Percentiles rank a stretch among this genome's conserved stretches.
phyloP scores from a whole-genome alignment of 208 protist species.

The Borovskyia barvae region DNA sequence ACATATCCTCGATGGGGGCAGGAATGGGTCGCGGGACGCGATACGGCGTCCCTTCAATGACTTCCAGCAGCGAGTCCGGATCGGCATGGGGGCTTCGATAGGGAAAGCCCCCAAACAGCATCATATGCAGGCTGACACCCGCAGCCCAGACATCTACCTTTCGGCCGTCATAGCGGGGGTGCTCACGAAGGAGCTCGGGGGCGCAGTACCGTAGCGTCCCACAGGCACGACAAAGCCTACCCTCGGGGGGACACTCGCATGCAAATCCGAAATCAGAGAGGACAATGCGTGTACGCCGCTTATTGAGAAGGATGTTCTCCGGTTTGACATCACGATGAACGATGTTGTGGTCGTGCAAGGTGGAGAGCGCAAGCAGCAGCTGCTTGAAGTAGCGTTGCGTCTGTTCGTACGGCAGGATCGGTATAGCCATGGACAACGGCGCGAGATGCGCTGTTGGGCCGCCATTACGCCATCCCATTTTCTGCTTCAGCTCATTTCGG shows the following conservation, averaged over 20 bases:
- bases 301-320: conserved; percentile 84
- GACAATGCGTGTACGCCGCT: conserved; percentile 41
- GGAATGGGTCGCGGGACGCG: conserved; percentile 57
- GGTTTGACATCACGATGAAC: conserved; percentile 90
- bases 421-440: conserved; percentile 2
- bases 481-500: conserved; percentile 18
- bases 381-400: conserved; percentile 49
- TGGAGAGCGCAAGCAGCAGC: conserved; percentile 56
- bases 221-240: conserved; percentile 54
- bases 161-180: conserved; percentile 85
- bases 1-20: conserved; percentile 41
- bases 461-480: too few species aligned
- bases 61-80: conserved; percentile 55
- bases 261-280: conserved; percentile 91
- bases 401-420: conserved; percentile 26
- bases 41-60: conserved; percentile 55
- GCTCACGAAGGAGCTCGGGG: conserved; percentile 70
- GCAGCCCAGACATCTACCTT: conserved; percentile 89
- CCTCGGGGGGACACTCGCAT: conserved; percentile 47
- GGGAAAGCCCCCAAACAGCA: conserved; percentile 93
- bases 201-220: conserved; percentile 84
- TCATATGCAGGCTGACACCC: conserved; percentile 86
- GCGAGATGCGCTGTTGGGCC: too few species aligned
- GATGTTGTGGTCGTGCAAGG: conserved; percentile 65
- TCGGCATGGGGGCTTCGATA: conserved; percentile 67